phyloP scores from a whole-genome alignment of 192 early-diverging fungal genomes.

The Umbelopsis isabellina region DNA sequence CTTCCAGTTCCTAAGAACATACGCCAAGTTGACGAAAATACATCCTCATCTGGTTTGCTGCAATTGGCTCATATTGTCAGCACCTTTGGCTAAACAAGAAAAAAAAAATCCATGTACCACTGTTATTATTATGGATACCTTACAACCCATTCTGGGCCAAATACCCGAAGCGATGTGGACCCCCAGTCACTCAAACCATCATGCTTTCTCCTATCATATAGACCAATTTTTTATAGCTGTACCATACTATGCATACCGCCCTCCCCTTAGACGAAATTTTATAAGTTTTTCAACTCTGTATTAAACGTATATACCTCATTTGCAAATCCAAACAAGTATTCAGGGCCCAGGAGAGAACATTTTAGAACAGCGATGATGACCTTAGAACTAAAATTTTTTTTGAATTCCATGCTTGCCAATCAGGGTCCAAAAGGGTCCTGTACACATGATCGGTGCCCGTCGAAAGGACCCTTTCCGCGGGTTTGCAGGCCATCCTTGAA shows the following conservation, averaged over 20 bases:
- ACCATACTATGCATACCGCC: too few relatives aligned
- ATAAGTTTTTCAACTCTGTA: too few relatives aligned
- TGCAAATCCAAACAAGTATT: too few relatives aligned
- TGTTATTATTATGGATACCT: constrained; percentile 10
- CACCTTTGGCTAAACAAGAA: constrained; percentile 25
- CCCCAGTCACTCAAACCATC: background rate
- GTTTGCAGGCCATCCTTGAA: too few relatives aligned
- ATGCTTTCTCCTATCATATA: background rate
- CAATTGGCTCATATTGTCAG: constrained; percentile 36
- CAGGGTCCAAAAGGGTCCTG: constrained; percentile 21
- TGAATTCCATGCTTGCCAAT: constrained; percentile 1
- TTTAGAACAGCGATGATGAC: too few relatives aligned
- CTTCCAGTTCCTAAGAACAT: constrained; percentile 9
- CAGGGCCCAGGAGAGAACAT: too few relatives aligned
- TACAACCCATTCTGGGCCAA: constrained; percentile 12
- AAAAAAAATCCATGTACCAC: background rate
- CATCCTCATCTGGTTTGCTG: constrained; percentile 17
- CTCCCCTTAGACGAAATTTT: too few relatives aligned
- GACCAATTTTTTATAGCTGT: constrained; percentile 10
- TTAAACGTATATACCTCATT: too few relatives aligned
- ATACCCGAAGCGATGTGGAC: constrained; percentile 10
- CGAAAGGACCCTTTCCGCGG: constrained; percentile 18
- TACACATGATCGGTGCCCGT: background rate
- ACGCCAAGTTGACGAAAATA: constrained; percentile 14
- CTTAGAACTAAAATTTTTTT: constrained; percentile 10